Percentiles rank a stretch among this genome's conserved stretches.
Conservation (phyloP, 441 rosid genomes). For the Mallotus repandus region DNA sequence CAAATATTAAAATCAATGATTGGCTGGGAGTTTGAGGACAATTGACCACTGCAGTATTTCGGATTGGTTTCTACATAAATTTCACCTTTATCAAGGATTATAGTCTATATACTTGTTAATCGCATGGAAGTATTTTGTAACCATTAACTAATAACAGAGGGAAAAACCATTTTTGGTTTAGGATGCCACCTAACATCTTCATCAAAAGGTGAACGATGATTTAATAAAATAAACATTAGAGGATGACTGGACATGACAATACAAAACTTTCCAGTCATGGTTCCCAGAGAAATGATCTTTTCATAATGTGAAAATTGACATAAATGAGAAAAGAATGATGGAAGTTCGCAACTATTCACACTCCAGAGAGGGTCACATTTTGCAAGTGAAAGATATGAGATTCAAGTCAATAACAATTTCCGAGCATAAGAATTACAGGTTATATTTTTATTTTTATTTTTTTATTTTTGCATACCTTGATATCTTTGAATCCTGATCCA, state of each 20-base stretch:
- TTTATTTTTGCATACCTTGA: conserved; percentile 48
- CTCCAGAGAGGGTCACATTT: neutral
- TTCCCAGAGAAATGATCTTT: neutral
- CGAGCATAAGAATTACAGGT: neutral
- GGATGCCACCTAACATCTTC: too few relatives aligned
- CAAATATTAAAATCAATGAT: conserved; percentile 3
- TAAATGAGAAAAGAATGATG: neutral
- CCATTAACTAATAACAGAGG: too few relatives aligned
- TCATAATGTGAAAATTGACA: neutral
- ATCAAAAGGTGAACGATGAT: too few relatives aligned
- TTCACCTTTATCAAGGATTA: neutral
- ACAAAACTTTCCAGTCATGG: neutral
- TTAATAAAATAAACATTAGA: too few relatives aligned
- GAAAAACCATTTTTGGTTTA: too few relatives aligned
- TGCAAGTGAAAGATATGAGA: neutral
- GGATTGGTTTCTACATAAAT: neutral
- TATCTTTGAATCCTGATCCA: conserved; percentile 62
- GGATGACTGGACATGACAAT: too few relatives aligned
- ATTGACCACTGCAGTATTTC: neutral
- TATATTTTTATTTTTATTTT: neutral
- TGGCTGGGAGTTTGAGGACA: neutral
- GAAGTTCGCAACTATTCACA: neutral
- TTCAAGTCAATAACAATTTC: neutral
- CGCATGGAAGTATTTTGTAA: too few relatives aligned
- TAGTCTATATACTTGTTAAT: neutral